phyloP scores from a whole-genome alignment of 1,284 basidiomycete genomes.

The Ganoderma sp. region DNA sequence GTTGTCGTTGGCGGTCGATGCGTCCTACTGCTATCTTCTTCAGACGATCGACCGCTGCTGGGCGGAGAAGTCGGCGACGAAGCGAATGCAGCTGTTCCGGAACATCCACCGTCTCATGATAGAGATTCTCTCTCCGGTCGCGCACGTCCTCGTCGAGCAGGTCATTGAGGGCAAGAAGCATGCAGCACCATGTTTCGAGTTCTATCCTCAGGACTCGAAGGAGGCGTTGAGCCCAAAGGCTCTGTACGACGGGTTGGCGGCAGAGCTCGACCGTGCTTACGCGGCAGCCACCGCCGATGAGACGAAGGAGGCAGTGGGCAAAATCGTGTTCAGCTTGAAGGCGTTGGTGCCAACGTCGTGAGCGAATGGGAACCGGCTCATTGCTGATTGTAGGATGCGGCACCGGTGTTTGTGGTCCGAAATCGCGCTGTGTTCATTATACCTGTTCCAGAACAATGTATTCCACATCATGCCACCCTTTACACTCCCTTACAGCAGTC shows the following conservation, averaged over 20 bases:
- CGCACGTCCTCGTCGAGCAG: conserved; percentile 28
- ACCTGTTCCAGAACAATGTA: neutral
- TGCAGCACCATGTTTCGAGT: conserved; percentile 25
- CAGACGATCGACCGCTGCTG: conserved; percentile 31
- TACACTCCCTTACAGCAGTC: no score
- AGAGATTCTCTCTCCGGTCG: conserved; percentile 21
- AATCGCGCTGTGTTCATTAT: no score
- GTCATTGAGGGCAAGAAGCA: conserved; percentile 11
- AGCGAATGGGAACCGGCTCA: neutral
- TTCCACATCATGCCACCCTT: no score
- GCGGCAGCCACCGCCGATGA: neutral
- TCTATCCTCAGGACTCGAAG: conserved; percentile 15
- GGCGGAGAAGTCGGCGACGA: conserved; percentile 13
- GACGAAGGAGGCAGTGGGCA: conserved; percentile 6
- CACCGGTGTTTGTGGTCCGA: neutral
- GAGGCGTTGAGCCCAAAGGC: conserved; percentile 3
- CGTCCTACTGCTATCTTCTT: conserved; percentile 32
- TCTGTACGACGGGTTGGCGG: conserved; percentile 4
- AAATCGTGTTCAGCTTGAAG: conserved; percentile 13
- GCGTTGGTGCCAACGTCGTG: neutral
- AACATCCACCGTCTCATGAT: conserved; percentile 31
- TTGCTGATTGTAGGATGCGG: neutral
- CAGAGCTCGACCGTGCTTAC: conserved; percentile 4
- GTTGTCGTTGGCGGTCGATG: conserved; percentile 29
- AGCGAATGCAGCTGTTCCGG: conserved; percentile 23